Evolutionary conservation across 352 stramenopile species (phyloP), one percentile per base, ranked within the genome.

Genomic region (Pythium utonaiense): DNA sequence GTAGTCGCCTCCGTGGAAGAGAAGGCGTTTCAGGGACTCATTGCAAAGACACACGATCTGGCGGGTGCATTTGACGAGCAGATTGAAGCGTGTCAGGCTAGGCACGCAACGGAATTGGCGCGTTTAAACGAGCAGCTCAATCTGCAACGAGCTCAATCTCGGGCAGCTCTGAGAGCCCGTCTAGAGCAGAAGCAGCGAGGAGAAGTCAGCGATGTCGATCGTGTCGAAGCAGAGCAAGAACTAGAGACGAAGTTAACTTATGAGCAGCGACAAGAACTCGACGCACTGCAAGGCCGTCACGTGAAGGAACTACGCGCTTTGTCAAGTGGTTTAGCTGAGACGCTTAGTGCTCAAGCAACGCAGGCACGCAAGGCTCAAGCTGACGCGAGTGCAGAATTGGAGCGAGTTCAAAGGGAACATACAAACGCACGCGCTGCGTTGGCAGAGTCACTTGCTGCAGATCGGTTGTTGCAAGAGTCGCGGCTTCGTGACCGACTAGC

Each of bases 61-160:
- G 17, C 27, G 7, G 27, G 7, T 4, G 48, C 38, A 6, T 14
- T 54, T 1, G 48, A 54, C 5, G 17, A 27, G 30, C 27, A 41
- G 48, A 33, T 54, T 14, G 16, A 17, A 1, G 48, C 27, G 1
- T 54, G 48, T 21, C 48, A 40, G 25, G 48, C 48, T 14, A 28
- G 27, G 3, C 48, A 54, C n/a, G 48, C 27, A 4, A 6, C 53
- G 14, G 53, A 59, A 25, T 25, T 17, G 13, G 22, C 34, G 19
- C 53, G 53, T 28, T 38, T 59, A 8, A 22, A 51, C 25, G 33
- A 59, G 38, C 36, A 42, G 14, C 53, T 51, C 3, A 10, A 21
- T 17, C 21, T 25, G 7, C 53, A 42, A 33, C 53, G 25, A 38
- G 53, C 38, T 7, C 19, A 30, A 13, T 16, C 34, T 24, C 45